A percentile compares a stretch with the other conserved stretches of the same genome.
Evolutionary conservation across 73 alveolate species (phyloP).

Genomic region (Paramecium primaurelia): DNA sequence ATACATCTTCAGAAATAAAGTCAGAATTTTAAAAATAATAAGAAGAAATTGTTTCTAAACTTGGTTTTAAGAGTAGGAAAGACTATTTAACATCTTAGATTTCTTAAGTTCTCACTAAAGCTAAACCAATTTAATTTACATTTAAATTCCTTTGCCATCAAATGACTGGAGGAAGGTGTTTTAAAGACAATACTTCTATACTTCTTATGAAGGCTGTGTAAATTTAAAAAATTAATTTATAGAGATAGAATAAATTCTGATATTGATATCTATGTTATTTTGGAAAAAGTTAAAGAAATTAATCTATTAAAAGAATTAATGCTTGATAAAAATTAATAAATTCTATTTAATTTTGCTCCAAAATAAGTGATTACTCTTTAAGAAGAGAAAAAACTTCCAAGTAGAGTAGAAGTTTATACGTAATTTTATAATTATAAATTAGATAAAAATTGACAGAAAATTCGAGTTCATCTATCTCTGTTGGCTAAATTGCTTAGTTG

Average conservation of each 20-base stretch:
- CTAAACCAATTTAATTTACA: neutral
- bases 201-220: slow-evolving; percentile 27
- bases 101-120: neutral
- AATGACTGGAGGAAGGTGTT: slow-evolving; percentile 1
- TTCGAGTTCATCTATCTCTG: neutral
- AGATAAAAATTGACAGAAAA: neutral
- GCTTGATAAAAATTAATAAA: slow-evolving; percentile 1
- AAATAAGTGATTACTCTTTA: neutral
- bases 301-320: neutral
- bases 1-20: neutral
- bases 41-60: neutral
- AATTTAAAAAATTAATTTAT: neutral
- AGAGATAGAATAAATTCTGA: slow-evolving; percentile 23
- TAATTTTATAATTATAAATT: neutral
- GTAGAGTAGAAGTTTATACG: slow-evolving; percentile 25
- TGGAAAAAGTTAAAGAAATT: slow-evolving; percentile 22
- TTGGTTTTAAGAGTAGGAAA: slow-evolving; percentile 18
- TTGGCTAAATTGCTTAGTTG: neutral
- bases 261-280: slow-evolving; percentile 12
- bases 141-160: neutral
- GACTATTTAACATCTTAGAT: neutral
- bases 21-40: slow-evolving; percentile 1
- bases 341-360: slow-evolving; percentile 28
- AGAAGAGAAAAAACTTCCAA: neutral
- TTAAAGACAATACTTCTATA: neutral